A percentile compares a stretch with the other conserved stretches of the same genome.
Evolutionary conservation across 495 filamentous ascomycete genomes (phyloP).

Genomic region (Xylaria grammica): DNA sequence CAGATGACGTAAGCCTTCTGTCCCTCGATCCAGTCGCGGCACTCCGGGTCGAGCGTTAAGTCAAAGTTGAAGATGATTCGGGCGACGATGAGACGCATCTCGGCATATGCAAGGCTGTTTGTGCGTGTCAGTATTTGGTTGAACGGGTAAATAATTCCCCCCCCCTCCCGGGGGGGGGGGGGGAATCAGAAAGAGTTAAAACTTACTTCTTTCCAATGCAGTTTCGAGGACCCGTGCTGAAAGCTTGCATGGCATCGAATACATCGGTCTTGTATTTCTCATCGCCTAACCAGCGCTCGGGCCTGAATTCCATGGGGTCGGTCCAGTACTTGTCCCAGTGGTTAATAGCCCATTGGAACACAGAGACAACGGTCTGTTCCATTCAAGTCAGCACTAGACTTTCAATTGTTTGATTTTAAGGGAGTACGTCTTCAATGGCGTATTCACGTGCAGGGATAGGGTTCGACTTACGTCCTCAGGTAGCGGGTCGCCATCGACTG

Average conservation of each 20-base stretch:
- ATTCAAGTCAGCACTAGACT: constrained; percentile 1
- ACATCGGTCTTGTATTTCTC: constrained; percentile 48
- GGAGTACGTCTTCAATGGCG: not conserved
- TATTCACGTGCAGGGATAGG: not conserved
- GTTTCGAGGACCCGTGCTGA: constrained; percentile 58
- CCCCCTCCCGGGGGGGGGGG: not conserved
- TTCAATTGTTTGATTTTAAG: constrained; percentile 1
- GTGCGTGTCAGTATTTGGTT: not conserved
- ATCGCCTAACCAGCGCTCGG: constrained; percentile 55
- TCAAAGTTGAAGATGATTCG: constrained; percentile 56
- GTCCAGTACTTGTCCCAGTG: constrained; percentile 45
- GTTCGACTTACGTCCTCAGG: constrained; percentile 43
- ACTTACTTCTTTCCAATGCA: constrained; percentile 64
- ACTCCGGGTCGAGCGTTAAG: constrained; percentile 46
- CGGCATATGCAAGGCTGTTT: constrained; percentile 47
- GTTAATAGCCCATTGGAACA: constrained; percentile 56
- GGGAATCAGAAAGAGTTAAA: not conserved
- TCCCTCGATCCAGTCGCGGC: constrained; percentile 37
- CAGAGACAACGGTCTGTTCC: constrained; percentile 51
- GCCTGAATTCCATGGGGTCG: constrained; percentile 51
- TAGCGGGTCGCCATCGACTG: constrained; percentile 53
- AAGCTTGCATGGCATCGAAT: constrained; percentile 54
- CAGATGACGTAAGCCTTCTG: constrained; percentile 45
- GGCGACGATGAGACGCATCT: constrained; percentile 55
- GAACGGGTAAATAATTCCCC: not conserved